Conservation (phyloP, 345 rosid species). For the Pistacia vera region DNA sequence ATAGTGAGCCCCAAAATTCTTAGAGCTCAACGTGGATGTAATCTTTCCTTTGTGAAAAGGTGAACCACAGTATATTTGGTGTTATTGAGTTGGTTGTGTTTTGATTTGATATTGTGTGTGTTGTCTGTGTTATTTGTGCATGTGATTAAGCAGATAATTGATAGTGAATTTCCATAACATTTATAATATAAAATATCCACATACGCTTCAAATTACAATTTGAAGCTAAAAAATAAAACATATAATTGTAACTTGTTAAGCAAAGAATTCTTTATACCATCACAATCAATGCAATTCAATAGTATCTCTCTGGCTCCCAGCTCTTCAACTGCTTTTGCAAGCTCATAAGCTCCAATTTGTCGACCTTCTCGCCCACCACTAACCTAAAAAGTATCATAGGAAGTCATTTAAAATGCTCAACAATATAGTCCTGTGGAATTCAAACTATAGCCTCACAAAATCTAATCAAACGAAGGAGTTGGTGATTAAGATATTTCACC, state of each 20-base stretch:
- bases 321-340: conserved; percentile 93
- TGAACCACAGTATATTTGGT: no score
- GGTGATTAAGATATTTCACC: background rate
- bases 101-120: no score
- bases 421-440: background rate
- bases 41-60: no score
- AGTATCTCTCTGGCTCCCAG: conserved; percentile 97
- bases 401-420: conserved; percentile 7
- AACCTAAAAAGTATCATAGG: conserved; percentile 49
- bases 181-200: background rate
- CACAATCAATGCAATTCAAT: conserved; percentile 95
- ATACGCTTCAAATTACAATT: background rate
- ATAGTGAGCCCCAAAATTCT: no score
- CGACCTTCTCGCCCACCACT: conserved; percentile 98
- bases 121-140: no score
- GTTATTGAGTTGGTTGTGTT: no score
- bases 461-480: background rate
- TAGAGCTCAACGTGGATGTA: no score
- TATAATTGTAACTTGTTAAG: background rate
- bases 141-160: no score
- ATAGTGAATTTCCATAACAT: background rate
- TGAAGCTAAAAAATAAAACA: background rate
- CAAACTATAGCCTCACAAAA: conserved; percentile 1
- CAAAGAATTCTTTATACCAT: conserved; percentile 50
- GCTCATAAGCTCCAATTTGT: conserved; percentile 96